Percentiles rank a stretch among this genome's conserved stretches.
phyloP scores from a whole-genome alignment of 768 basidiomycete genomes.

The Termitomyces titanicus region DNA sequence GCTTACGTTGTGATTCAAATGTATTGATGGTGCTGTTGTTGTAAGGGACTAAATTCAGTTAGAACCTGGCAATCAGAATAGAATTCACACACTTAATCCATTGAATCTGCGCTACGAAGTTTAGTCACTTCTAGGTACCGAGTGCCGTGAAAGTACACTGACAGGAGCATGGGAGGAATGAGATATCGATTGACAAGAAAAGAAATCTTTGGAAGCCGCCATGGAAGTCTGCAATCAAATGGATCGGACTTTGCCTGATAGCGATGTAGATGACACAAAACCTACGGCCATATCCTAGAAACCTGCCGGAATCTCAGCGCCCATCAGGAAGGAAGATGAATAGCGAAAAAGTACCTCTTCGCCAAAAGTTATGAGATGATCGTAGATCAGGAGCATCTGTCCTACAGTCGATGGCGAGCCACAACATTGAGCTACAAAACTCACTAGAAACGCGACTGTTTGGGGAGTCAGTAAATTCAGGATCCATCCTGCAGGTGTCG shows the following conservation, averaged over 20 bases:
- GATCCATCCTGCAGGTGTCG: not conserved
- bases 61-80: no score
- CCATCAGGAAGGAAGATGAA: not conserved
- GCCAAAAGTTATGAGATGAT: not conserved
- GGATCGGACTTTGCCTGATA: not conserved
- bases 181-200: slow-evolving; percentile 27
- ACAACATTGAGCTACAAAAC: no score
- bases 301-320: not conserved
- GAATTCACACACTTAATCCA: no score
- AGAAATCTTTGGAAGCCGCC: slow-evolving; percentile 23
- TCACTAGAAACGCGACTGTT: no score
- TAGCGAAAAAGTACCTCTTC: not conserved
- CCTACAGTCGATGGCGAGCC: no score
- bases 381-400: not conserved
- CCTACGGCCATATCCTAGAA: not conserved
- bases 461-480: no score
- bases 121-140: not conserved
- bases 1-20: no score
- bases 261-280: not conserved
- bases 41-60: no score
- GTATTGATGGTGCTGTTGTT: no score
- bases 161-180: slow-evolving; percentile 26
- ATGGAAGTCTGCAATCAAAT: slow-evolving; percentile 17
- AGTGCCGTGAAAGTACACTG: slow-evolving; percentile 2
- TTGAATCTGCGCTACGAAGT: no score